Evolutionary conservation across 2,329 filamentous ascomycete species (phyloP).

Genomic region (Diaporthe capsici): DNA sequence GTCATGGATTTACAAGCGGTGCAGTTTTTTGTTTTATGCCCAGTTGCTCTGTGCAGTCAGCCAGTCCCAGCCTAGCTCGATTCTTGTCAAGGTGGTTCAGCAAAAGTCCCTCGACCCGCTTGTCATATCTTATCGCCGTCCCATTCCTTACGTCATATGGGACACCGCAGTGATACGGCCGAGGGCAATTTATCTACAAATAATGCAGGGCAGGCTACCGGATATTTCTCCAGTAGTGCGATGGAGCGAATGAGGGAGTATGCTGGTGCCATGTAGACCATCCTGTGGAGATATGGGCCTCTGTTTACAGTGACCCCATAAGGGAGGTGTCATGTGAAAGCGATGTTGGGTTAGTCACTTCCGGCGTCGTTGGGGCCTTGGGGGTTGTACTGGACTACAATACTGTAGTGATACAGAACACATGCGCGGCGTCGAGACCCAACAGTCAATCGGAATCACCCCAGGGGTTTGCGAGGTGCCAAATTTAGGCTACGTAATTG

Average conservation of each 20-base stretch:
- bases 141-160: neutral
- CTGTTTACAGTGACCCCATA: neutral
- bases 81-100: too few relatives aligned
- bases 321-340: neutral
- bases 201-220: neutral
- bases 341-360: neutral
- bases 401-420: too few relatives aligned
- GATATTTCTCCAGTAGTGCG: neutral
- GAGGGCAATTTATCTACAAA: neutral
- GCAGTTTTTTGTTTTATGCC: neutral
- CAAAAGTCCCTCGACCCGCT: too few relatives aligned
- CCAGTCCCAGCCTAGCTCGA: neutral
- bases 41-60: neutral
- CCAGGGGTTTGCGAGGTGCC: neutral
- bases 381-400: too few relatives aligned
- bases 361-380: too few relatives aligned
- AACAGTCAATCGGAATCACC: neutral
- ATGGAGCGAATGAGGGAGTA: neutral
- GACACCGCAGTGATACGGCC: neutral
- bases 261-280: too few relatives aligned
- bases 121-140: neutral
- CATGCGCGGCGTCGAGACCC: neutral
- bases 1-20: neutral
- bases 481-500: slow-evolving; percentile 30
- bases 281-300: neutral